These are phyloP conservation scores for Prunus yedoensis DNA, from an alignment of 331 rosid genomes.

Conservation along the genomic window DNA sequence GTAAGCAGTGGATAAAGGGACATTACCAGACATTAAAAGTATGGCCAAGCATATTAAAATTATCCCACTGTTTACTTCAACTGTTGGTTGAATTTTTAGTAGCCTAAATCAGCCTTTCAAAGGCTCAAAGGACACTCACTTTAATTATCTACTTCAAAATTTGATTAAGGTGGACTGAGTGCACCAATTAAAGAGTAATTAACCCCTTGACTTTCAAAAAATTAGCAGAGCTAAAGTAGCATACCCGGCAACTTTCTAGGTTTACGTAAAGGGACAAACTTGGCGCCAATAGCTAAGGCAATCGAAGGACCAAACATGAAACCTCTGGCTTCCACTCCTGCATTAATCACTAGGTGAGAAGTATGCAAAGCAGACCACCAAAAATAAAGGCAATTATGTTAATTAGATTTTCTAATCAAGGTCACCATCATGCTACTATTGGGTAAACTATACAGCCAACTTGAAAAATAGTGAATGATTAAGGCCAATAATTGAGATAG, in stretches of 20 bases:
- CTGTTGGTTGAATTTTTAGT: neutral
- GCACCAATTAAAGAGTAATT: neutral
- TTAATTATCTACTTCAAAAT: neutral
- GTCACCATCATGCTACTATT: neutral
- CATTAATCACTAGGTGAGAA: slow-evolving; percentile 23
- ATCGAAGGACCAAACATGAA: slow-evolving; percentile 93
- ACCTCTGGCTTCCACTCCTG: slow-evolving; percentile 97
- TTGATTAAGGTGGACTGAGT: neutral
- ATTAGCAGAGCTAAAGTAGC: neutral
- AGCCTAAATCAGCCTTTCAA: slow-evolving; percentile 14
- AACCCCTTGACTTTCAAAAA: neutral
- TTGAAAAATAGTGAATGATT: neutral
- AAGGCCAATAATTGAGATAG: slow-evolving; percentile 17
- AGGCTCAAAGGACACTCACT: slow-evolving; percentile 18
- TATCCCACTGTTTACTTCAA: too few species aligned
- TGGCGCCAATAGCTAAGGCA: slow-evolving; percentile 91
- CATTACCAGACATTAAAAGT: neutral
- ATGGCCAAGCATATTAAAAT: neutral
- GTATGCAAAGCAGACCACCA: slow-evolving; percentile 12
- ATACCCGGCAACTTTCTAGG: slow-evolving; percentile 95
- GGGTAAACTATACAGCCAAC: neutral
- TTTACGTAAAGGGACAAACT: slow-evolving; percentile 91
- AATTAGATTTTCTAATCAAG: neutral
- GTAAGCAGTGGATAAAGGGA: neutral
- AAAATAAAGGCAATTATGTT: neutral